Evolutionary conservation across 2,329 filamentous ascomycete species (phyloP).

Genomic region (Aspergillus caelatus): DNA sequence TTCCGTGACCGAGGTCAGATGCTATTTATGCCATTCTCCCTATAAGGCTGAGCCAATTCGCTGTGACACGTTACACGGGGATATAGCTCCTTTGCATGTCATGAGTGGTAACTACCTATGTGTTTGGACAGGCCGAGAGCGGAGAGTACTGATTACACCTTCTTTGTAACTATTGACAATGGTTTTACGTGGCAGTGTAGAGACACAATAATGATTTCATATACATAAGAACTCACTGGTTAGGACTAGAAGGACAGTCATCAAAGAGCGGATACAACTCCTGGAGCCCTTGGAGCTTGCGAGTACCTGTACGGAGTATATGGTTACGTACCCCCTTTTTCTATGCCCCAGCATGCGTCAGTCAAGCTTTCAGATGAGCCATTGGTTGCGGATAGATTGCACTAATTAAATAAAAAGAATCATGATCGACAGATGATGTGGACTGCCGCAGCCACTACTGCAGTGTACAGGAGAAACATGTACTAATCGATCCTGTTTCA

Average conservation of each 20-base stretch:
- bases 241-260: too few species aligned
- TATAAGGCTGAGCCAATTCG: neutral
- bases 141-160: too few species aligned
- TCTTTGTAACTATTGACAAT: too few species aligned
- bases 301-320: too few species aligned
- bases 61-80: neutral
- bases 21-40: neutral
- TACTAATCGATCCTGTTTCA: neutral
- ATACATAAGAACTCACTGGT: too few species aligned
- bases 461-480: neutral
- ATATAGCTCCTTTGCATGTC: neutral
- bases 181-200: too few species aligned
- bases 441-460: neutral
- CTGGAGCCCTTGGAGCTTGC: too few species aligned
- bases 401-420: neutral
- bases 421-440: neutral
- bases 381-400: neutral
- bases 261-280: too few species aligned
- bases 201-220: too few species aligned
- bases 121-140: too few species aligned
- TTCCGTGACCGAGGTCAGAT: neutral
- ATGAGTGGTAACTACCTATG: too few species aligned
- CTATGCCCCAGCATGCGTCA: neutral
- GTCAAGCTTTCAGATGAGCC: neutral
- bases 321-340: neutral